These are phyloP conservation scores for Hibiscus mutabilis DNA, from an alignment of 345 rosid genomes.

Conservation along the genomic window DNA sequence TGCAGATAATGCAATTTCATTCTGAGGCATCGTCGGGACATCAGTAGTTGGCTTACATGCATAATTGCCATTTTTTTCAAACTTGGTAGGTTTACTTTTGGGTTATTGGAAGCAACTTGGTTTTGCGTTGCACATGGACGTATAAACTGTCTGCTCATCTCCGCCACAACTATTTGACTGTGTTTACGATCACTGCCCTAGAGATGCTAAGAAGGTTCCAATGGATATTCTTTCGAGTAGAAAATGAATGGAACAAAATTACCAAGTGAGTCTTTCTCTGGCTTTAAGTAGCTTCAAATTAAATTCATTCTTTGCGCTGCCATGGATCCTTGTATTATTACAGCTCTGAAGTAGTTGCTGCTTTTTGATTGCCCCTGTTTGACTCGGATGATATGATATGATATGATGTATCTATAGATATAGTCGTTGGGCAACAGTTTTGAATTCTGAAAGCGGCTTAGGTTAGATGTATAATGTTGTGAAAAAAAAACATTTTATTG, in stretches of 20 bases:
- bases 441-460: not conserved
- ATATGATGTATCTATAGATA: not conserved
- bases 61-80: not conserved
- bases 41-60: not conserved
- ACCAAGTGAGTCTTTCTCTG: constrained; percentile 32
- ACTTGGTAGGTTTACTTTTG: constrained; percentile 66
- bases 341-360: not conserved
- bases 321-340: not conserved
- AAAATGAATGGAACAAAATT: constrained; percentile 90
- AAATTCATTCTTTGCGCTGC: constrained; percentile 17
- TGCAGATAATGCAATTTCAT: not conserved
- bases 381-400: not conserved
- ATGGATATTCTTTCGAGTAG: constrained; percentile 91
- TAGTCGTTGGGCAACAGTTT: not conserved
- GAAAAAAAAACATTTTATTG: not conserved
- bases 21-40: not conserved
- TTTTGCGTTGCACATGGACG: constrained; percentile 89
- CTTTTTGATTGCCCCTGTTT: not conserved
- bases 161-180: constrained; percentile 75
- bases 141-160: constrained; percentile 92
- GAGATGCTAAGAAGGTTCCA: constrained; percentile 86
- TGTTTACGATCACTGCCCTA: constrained; percentile 51
- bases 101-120: constrained; percentile 87
- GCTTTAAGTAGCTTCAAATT: constrained; percentile 11
- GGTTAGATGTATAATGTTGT: not conserved